Evolutionary conservation across 2,329 filamentous ascomycete genomes (phyloP), one percentile per base, ranked within the genome.

Genomic region (Paecilomyces sp.): DNA sequence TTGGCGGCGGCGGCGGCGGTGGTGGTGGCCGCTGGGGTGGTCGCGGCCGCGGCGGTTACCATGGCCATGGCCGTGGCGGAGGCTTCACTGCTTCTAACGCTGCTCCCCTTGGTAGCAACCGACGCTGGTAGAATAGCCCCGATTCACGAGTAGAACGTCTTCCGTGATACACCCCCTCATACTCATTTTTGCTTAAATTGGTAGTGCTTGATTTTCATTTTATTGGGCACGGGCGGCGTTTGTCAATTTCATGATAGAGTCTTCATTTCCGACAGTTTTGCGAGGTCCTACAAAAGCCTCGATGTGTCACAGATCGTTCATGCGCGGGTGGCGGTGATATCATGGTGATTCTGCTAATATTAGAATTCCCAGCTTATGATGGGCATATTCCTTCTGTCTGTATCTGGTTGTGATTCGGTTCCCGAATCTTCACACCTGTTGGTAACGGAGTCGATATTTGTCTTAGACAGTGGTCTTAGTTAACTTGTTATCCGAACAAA

Each of bases 1-100:
- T 92, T 74, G 86, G 91, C 67, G 91, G 92, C 64, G 91, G 91
- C 60, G 91, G 91, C 61, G 91, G 91, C 61, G 89, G 89, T 58
- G 85, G 88, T 65, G 88, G 85, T 69, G 86, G 88, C 66, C 84
- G 85, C 67, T 82, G 87, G 66, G 76, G 83, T 65, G 80, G 83
- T 66, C 82, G 86, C 66, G 80, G 82, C 64, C 41, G 41, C n/a
- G 41, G 41, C 41, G 76, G 82, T 64, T 33, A 33, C 31, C 31
- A 33, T 8, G 79, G 83, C 63, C 74, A 80, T 73, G 75, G 76
- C 62, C 71, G 75, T 61, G 70, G 76, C 70, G 74, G 77, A 69
- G 78, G 80, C 64, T 85, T 78, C 73, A 83, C 82, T 71, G 79
- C 80, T 67, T 82, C 82, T 69, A 86, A 86, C 72, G 73, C 78